These are phyloP conservation scores for Plasmopara viticola DNA, from an alignment of 352 stramenopile genomes.

Conservation along the genomic window DNA sequence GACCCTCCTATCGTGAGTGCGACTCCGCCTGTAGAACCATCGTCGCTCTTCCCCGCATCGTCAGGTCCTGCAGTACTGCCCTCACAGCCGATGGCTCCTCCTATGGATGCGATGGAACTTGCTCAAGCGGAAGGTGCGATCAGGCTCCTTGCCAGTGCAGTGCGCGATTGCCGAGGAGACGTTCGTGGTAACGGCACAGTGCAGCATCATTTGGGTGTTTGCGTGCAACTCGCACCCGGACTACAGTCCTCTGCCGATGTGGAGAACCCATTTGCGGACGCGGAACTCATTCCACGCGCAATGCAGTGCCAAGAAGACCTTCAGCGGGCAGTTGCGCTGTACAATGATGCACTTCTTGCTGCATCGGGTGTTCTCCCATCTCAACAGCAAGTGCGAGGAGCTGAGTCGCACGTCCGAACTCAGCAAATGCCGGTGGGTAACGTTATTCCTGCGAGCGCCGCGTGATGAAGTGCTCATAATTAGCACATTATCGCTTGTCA, in stretches of 20 bases:
- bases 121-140: constrained; percentile 29
- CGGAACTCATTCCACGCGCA: constrained; percentile 32
- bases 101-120: constrained; percentile 35
- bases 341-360: constrained; percentile 38
- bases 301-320: constrained; percentile 41
- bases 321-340: constrained; percentile 27
- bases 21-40: constrained; percentile 4
- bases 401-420: constrained; percentile 19
- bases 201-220: constrained; percentile 33
- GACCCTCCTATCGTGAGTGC: constrained; percentile 11
- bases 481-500: background rate
- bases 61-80: constrained; percentile 10
- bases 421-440: constrained; percentile 20
- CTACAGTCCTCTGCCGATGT: constrained; percentile 28
- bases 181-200: constrained; percentile 29
- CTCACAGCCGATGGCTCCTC: constrained; percentile 12
- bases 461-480: constrained; percentile 9
- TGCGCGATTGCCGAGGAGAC: constrained; percentile 26
- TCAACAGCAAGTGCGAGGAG: constrained; percentile 16
- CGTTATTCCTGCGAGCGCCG: constrained; percentile 29
- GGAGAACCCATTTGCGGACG: constrained; percentile 34
- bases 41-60: constrained; percentile 19
- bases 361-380: constrained; percentile 14
- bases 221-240: constrained; percentile 23
- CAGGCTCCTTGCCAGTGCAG: constrained; percentile 19